Conservation (phyloP, 345 rosid species). For the Zanthoxylum bungeanum region DNA sequence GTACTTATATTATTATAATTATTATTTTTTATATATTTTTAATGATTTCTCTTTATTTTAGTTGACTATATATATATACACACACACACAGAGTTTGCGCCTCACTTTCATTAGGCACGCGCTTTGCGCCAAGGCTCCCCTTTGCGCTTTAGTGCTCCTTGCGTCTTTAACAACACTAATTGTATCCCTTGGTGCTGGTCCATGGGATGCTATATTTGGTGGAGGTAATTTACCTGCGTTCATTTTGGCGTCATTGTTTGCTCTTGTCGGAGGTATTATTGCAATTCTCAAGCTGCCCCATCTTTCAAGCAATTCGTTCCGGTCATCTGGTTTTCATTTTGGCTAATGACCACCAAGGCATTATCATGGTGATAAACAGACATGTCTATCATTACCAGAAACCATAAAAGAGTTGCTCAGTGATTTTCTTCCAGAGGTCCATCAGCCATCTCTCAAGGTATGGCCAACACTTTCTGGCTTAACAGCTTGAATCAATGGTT, state of each 20-base stretch:
- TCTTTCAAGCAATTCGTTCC: conserved; percentile 56
- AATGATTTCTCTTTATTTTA: no score
- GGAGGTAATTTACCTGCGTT: conserved; percentile 98
- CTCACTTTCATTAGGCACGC: no score
- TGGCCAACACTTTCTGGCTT: no score
- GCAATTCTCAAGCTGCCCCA: conserved; percentile 67
- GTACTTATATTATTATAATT: no score
- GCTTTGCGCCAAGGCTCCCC: no score
- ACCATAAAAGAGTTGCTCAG: background rate
- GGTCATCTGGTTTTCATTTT: conserved; percentile 76
- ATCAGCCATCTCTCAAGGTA: background rate
- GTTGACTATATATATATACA: no score
- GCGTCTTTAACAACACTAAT: no score
- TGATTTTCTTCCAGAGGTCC: conserved; percentile 10
- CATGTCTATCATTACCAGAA: conserved; percentile 1
- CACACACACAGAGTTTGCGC: no score
- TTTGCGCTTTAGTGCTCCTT: no score
- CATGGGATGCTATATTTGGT: conserved; percentile 94
- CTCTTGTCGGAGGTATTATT: conserved; percentile 70
- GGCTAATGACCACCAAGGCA: conserved; percentile 34
- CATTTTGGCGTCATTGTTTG: conserved; percentile 63
- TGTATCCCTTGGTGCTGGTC: conserved; percentile 92
- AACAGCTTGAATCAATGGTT: conserved; percentile 1
- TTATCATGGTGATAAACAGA: conserved; percentile 1
- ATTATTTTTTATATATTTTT: no score